Evolutionary conservation across 495 filamentous ascomycete genomes (phyloP).

Genomic region (Daldinia grandis): DNA sequence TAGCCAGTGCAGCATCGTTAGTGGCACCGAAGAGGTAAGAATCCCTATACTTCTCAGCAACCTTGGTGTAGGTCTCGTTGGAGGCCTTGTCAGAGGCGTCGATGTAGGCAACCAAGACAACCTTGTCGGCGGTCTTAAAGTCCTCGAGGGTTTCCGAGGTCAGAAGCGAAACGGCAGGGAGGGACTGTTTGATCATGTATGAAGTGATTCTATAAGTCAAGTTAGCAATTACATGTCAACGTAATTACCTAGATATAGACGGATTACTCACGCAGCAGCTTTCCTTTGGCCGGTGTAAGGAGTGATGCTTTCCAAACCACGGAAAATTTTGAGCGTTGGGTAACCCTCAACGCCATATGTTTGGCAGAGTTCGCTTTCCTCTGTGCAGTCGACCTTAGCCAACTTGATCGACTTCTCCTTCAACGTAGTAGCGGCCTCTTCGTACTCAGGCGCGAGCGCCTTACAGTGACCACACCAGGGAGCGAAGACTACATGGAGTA

Average conservation of each 20-base stretch:
- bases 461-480: slow-evolving; percentile 87
- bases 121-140: slow-evolving; percentile 98
- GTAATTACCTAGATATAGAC: background rate
- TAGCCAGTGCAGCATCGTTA: slow-evolving; percentile 81
- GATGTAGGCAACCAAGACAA: slow-evolving; percentile 91
- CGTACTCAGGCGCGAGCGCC: slow-evolving; percentile 83
- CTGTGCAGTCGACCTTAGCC: slow-evolving; percentile 97
- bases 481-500: slow-evolving; percentile 64
- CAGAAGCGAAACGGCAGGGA: slow-evolving; percentile 88
- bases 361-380: slow-evolving; percentile 89
- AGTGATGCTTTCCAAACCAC: slow-evolving; percentile 80
- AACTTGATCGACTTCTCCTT: slow-evolving; percentile 95
- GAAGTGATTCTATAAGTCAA: slow-evolving; percentile 78
- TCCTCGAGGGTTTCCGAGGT: slow-evolving; percentile 84
- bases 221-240: slow-evolving; percentile 42
- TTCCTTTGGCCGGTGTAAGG: slow-evolving; percentile 92
- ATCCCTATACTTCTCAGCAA: slow-evolving; percentile 87
- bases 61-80: slow-evolving; percentile 77
- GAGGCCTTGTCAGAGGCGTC: slow-evolving; percentile 83
- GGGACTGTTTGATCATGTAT: slow-evolving; percentile 98
- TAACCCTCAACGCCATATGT: slow-evolving; percentile 93
- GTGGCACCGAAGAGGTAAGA: slow-evolving; percentile 90
- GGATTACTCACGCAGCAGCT: slow-evolving; percentile 77
- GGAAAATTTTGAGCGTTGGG: slow-evolving; percentile 99
- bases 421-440: slow-evolving; percentile 89